Conservation (phyloP, 1,284 basidiomycete genomes). For the Rhodotorula sp. region DNA sequence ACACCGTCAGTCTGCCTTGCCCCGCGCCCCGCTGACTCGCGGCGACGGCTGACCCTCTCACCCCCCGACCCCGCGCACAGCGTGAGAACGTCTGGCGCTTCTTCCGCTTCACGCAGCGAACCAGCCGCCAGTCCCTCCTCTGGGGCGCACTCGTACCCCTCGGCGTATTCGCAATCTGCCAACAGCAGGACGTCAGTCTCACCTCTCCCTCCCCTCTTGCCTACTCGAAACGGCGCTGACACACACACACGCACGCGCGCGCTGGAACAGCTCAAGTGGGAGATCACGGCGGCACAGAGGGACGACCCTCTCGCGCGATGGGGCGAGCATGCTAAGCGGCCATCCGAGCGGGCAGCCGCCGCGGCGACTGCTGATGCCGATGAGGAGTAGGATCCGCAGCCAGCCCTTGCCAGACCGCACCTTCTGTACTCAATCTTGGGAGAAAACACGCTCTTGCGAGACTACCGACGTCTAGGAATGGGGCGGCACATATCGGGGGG, state of each 20-base stretch:
- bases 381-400: slow-evolving; percentile 18
- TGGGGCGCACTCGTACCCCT: slow-evolving; percentile 41
- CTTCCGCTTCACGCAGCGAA: slow-evolving; percentile 45
- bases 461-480: background rate
- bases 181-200: slow-evolving; percentile 31
- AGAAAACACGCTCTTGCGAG: too few relatives aligned
- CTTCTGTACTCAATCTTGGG: too few relatives aligned
- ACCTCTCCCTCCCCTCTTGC: too few relatives aligned
- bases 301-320: slow-evolving; percentile 36
- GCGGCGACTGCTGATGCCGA: slow-evolving; percentile 8
- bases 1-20: slow-evolving; percentile 20
- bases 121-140: slow-evolving; percentile 37
- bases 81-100: slow-evolving; percentile 39
- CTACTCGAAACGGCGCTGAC: background rate
- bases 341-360: slow-evolving; percentile 23
- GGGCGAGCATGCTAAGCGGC: slow-evolving; percentile 21
- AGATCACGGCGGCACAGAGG: slow-evolving; percentile 25
- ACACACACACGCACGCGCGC: background rate
- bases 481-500: too few relatives aligned
- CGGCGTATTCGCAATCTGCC: slow-evolving; percentile 28
- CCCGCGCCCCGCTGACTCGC: too few relatives aligned
- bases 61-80: slow-evolving; percentile 2
- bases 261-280: slow-evolving; percentile 40
- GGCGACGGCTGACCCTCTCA: background rate
- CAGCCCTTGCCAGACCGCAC: too few relatives aligned